Conservation (phyloP, 305 asterid species). For the Fraxinus angustifolia region DNA sequence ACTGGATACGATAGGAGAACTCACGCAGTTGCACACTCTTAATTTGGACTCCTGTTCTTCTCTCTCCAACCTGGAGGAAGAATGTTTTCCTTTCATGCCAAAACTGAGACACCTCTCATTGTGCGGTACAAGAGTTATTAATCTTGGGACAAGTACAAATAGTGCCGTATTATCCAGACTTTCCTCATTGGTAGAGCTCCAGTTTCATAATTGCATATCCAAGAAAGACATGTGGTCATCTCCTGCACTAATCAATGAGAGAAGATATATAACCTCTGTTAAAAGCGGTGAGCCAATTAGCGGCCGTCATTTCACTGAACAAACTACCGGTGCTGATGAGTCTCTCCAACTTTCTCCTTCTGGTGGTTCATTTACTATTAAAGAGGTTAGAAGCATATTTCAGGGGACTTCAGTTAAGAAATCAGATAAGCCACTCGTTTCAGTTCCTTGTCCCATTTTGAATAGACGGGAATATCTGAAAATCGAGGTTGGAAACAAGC, state of each 20-base stretch:
- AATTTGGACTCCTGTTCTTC: slow-evolving; percentile 36
- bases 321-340: slow-evolving; percentile 11
- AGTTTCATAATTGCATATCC: slow-evolving; percentile 29
- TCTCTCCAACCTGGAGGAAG: slow-evolving; percentile 25
- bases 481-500: slow-evolving; percentile 25
- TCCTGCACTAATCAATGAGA: slow-evolving; percentile 24
- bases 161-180: slow-evolving; percentile 27
- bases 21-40: slow-evolving; percentile 30
- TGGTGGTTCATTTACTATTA: slow-evolving; percentile 3
- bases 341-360: slow-evolving; percentile 7
- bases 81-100: slow-evolving; percentile 33
- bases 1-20: slow-evolving; percentile 23
- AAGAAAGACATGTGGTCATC: slow-evolving; percentile 31
- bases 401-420: slow-evolving; percentile 15
- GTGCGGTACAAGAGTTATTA: slow-evolving; percentile 33
- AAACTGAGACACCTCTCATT: slow-evolving; percentile 26
- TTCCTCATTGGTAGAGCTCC: slow-evolving; percentile 31
- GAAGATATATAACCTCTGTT: slow-evolving; percentile 19
- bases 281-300: slow-evolving; percentile 4
- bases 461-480: slow-evolving; percentile 11
- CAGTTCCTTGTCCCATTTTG: background rate
- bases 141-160: slow-evolving; percentile 26
- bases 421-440: background rate
- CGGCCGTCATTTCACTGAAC: background rate
- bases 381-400: background rate